These are phyloP conservation scores for Phytophthora pseudosyringae DNA, from an alignment of 352 stramenopile species.

Conservation along the genomic window DNA sequence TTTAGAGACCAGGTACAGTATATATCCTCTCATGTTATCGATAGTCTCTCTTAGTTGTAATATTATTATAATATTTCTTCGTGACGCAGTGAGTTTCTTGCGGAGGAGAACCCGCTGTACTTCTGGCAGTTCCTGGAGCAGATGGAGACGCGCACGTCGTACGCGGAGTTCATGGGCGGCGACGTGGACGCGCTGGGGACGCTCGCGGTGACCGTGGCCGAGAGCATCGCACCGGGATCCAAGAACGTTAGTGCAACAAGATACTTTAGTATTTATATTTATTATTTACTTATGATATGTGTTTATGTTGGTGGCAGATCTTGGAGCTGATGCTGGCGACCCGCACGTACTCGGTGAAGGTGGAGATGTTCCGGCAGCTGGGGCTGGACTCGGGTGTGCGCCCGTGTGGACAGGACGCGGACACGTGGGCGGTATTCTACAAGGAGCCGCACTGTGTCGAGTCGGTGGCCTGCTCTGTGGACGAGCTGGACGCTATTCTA, in stretches of 20 bases:
- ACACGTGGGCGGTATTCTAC: slow-evolving; percentile 83
- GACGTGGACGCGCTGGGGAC: slow-evolving; percentile 59
- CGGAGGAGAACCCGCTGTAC: slow-evolving; percentile 75
- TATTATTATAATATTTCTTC: slow-evolving; percentile 10
- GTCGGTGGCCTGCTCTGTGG: slow-evolving; percentile 65
- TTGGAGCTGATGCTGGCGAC: slow-evolving; percentile 81
- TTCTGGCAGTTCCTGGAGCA: slow-evolving; percentile 82
- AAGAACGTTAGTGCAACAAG: slow-evolving; percentile 53
- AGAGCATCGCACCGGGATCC: slow-evolving; percentile 61
- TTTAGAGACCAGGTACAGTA: slow-evolving; percentile 60
- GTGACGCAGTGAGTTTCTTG: slow-evolving; percentile 72
- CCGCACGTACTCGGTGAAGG: slow-evolving; percentile 78
- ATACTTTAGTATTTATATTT: slow-evolving; percentile 13
- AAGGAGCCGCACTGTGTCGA: slow-evolving; percentile 64
- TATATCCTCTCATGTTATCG: neutral
- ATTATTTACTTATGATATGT: slow-evolving; percentile 10
- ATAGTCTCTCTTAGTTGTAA: slow-evolving; percentile 1
- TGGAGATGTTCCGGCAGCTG: slow-evolving; percentile 87
- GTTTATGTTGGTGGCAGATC: slow-evolving; percentile 51
- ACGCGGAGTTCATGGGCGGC: slow-evolving; percentile 40
- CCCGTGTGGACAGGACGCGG: slow-evolving; percentile 51
- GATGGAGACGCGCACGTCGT: slow-evolving; percentile 38
- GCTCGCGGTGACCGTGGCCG: slow-evolving; percentile 60
- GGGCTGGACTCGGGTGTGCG: slow-evolving; percentile 74
- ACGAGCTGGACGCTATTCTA: slow-evolving; percentile 51